These are phyloP conservation scores for Escovopsis sp. DNA, from an alignment of 2,329 filamentous ascomycete species.

Conservation along the genomic window DNA sequence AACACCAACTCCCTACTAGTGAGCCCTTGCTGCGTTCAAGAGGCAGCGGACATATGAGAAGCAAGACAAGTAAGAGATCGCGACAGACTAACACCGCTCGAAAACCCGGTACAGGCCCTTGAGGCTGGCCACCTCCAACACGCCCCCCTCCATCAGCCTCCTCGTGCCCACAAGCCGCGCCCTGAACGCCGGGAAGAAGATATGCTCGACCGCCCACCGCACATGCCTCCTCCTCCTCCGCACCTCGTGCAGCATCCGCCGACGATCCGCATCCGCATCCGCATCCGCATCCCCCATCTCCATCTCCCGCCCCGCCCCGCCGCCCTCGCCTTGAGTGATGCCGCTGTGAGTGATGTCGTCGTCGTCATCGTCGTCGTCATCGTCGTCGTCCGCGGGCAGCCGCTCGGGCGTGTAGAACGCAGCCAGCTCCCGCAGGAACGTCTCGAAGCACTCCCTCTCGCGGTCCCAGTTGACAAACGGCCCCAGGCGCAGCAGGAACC, in stretches of 20 bases:
- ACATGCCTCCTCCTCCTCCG: conserved; percentile 52
- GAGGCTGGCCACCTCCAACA: conserved; percentile 79
- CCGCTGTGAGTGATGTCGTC: too few relatives aligned
- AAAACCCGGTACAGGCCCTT: conserved; percentile 92
- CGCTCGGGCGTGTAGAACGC: conserved; percentile 83
- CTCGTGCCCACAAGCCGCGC: conserved; percentile 70
- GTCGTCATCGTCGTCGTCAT: too few relatives aligned
- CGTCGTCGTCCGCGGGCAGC: conserved; percentile 37
- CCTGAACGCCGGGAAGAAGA: conserved; percentile 83
- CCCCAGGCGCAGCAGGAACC: conserved; percentile 75
- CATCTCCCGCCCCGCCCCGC: too few relatives aligned
- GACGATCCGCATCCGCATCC: neutral
- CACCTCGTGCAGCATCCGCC: conserved; percentile 31
- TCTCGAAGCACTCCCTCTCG: conserved; percentile 74
- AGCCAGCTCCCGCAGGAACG: conserved; percentile 74
- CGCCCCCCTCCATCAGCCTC: conserved; percentile 53
- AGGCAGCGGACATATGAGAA: too few relatives aligned
- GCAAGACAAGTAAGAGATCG: too few relatives aligned
- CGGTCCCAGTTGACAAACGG: conserved; percentile 77
- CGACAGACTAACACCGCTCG: conserved; percentile 83
- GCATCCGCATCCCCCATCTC: neutral
- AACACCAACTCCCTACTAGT: too few relatives aligned
- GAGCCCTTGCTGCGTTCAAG: too few relatives aligned
- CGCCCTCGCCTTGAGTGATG: too few relatives aligned
- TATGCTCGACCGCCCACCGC: conserved; percentile 63